Percentiles rank a stretch among this genome's conserved stretches.
These are phyloP conservation scores for Pontederia crassipes DNA, from an alignment of 176 grass and related monocot genomes.

Conservation along the genomic window DNA sequence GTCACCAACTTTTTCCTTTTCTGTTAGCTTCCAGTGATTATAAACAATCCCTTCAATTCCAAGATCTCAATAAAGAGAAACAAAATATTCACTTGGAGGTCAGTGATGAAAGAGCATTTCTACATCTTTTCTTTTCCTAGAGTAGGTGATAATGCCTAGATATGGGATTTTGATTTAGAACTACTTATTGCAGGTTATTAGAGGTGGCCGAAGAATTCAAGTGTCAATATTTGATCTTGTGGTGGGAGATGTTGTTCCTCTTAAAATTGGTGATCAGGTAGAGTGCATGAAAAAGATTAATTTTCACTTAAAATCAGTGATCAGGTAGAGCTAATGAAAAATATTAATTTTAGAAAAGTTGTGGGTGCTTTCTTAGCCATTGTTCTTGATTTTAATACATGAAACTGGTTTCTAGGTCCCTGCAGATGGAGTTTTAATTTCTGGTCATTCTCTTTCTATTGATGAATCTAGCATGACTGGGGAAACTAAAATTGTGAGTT, in stretches of 20 bases:
- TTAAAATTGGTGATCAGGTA: conserved; percentile 99
- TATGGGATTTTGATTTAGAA: conserved; percentile 8
- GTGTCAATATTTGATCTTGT: conserved; percentile 91
- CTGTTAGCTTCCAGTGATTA: conserved; percentile 81
- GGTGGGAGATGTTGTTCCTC: conserved; percentile 84
- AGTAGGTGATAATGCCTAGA: background rate
- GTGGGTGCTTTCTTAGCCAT: conserved; percentile 12
- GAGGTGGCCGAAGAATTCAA: conserved; percentile 72
- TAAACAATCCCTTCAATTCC: conserved; percentile 93
- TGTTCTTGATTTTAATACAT: conserved; percentile 22
- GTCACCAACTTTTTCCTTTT: conserved; percentile 9
- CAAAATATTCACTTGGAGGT: conserved; percentile 95
- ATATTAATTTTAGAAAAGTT: conserved; percentile 26
- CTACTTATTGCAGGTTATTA: conserved; percentile 49
- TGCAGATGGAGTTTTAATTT: conserved; percentile 83
- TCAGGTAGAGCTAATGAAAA: conserved; percentile 50
- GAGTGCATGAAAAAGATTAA: conserved; percentile 20
- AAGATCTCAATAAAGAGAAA: conserved; percentile 93
- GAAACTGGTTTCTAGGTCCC: conserved; percentile 51
- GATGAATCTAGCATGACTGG: conserved; percentile 99
- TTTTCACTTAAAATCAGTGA: conserved; percentile 88
- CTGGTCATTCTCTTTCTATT: conserved; percentile 92
- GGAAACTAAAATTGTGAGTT: conserved; percentile 75
- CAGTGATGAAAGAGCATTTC: conserved; percentile 3
- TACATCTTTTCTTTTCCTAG: conserved; percentile 3